Evolutionary conservation across 306 rosid species (phyloP), one percentile per base, ranked within the genome.

Genomic region (Cercis canadensis): DNA sequence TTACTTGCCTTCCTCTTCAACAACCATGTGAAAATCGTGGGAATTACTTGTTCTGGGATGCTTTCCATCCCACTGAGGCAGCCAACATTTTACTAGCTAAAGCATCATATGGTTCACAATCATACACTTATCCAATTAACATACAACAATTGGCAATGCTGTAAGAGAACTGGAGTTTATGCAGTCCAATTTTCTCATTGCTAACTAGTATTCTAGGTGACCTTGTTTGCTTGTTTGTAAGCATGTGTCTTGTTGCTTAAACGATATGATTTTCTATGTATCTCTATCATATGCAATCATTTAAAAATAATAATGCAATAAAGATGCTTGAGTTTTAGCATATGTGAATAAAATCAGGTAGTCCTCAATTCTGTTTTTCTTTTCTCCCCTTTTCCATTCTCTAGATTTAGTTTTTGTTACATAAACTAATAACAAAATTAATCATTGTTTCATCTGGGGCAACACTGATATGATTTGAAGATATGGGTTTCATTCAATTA

Each of bases 11-110:
- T 53, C 97, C 98, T 10, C 80, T 93, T 41, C 97, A 87, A 60
- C 77, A 80, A 51, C 78, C 96, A 17, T 94, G 98, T 49, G 17
- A 34, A 18, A 80, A 91, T 70, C 96, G 95, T 2, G 62, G 36
- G 0, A 85, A 88, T 58, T 86, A 94, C 85, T 75, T 90, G 72
- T 94, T 89, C 49, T 94, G 95, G 99, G 99, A 89, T 74, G 91
- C 99, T 11, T 94, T 94, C 60, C 96, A 94, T 78, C 96, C 97
- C 2, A 91, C 97, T 5, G 97, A 91, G 50, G 7, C 43, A 36
- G 97, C 97, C 15, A 94, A 94, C 69, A 73, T 83, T 21, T 50
- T 80, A 11, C 49, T 89, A 6, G 97, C 92, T 17, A 83, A 78
- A 75, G 75, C 82, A 14, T 41, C 92, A 1, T 89, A 76, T 66